A percentile compares a stretch with the other conserved stretches of the same genome.
phyloP scores from a whole-genome alignment of 768 basidiomycete species.

The Lactifluus echinatus region DNA sequence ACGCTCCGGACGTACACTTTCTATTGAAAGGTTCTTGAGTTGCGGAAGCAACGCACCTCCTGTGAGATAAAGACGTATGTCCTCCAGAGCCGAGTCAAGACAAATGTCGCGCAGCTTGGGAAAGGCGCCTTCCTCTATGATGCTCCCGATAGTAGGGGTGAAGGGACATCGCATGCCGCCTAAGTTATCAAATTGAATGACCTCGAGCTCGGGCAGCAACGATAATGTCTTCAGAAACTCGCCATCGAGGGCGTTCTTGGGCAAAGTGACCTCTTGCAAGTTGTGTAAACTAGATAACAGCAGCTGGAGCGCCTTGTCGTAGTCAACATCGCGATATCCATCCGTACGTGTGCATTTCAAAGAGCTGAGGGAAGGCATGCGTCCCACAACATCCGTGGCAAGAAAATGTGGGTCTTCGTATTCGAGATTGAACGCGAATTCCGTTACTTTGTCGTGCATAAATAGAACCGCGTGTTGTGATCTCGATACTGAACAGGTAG shows the following conservation, averaged over 20 bases:
- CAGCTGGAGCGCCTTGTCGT: not conserved
- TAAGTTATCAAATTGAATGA: slow-evolving; percentile 12
- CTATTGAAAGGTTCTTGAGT: slow-evolving; percentile 10
- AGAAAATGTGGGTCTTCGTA: not conserved
- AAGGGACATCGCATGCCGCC: not conserved
- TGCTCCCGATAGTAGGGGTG: not conserved
- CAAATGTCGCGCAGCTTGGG: slow-evolving; percentile 16
- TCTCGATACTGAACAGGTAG: not conserved
- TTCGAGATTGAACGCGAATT: slow-evolving; percentile 6
- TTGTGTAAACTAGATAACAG: slow-evolving; percentile 8
- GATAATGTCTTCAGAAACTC: slow-evolving; percentile 7
- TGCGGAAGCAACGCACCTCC: slow-evolving; percentile 12
- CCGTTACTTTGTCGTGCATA: slow-evolving; percentile 19
- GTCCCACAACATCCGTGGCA: slow-evolving; percentile 8
- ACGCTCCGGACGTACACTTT: slow-evolving; percentile 6
- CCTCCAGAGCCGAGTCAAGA: slow-evolving; percentile 14
- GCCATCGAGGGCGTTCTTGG: slow-evolving; percentile 7
- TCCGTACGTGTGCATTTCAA: not conserved
- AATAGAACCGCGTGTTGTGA: slow-evolving; percentile 10
- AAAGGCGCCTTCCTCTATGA: slow-evolving; percentile 12
- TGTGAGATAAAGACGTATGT: slow-evolving; percentile 15
- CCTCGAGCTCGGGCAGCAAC: slow-evolving; percentile 9
- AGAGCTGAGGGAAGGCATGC: slow-evolving; percentile 16
- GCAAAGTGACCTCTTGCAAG: slow-evolving; percentile 7
- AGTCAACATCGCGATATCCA: not conserved